Evolutionary conservation across 441 rosid species (phyloP), one percentile per base, ranked within the genome.

Genomic region (Brassica balearica): DNA sequence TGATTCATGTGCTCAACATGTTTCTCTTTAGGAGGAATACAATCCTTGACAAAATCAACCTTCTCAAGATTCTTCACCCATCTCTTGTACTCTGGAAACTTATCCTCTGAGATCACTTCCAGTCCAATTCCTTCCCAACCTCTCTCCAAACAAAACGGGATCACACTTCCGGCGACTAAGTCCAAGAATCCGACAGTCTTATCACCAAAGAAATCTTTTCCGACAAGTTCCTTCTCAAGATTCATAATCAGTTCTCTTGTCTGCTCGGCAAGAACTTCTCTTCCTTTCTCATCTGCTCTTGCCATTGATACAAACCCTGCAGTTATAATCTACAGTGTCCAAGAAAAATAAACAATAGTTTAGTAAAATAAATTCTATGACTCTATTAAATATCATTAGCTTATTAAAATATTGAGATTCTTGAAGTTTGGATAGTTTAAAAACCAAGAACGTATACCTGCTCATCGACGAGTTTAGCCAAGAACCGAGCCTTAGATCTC

Each of bases 171-270:
- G 6, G 80, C 83, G 2, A 68, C 84, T 3, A 83, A 41, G 38
- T 86, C 90, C 55, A 88, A 36, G 34, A 67, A 84, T 3, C 92
- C 88, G 2, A 85, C 75, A 2, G 9, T 64, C 14, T 80, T 46
- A 0, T 84, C 87, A 3, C 81, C 83, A 46, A 86, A 88, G 69
- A 80, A 85, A 48, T 83, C 81, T 72, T 84, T 85, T 12, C 83
- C 86, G 15, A 70, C 72, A 1, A 88, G 77, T 62, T 83, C 83
- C 20, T 80, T 70, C 79, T 88, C 88, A 0, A 84, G 81, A 63
- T 60, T 1, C 63, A 27, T 79, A 29, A 83, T 48, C 60, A 74
- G 81, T 9, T 80, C 53, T 9, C 20, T 23, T n/a, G 75, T 12
- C 75, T 85, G 77, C 41, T 81, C 81, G 3, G 32, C 22, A 3